phyloP scores from a whole-genome alignment of 257 asterid genomes.

The Linderniella brevidens region DNA sequence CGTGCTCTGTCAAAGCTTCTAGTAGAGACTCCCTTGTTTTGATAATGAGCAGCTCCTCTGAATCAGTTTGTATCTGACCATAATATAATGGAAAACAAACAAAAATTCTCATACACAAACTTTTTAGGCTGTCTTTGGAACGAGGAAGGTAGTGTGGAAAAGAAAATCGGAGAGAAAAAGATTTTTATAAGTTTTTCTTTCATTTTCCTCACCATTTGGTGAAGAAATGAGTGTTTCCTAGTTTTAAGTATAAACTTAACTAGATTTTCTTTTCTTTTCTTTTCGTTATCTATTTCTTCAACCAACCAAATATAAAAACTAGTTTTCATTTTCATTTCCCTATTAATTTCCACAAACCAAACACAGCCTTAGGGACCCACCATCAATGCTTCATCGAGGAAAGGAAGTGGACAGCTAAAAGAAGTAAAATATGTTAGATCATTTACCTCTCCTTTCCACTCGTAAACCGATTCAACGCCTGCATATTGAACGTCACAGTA shows the following conservation, averaged over 20 bases:
- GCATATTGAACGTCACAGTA: constrained; percentile 10
- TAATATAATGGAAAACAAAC: neutral
- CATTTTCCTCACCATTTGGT: no score
- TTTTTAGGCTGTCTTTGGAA: no score
- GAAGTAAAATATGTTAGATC: neutral
- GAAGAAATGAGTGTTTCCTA: no score
- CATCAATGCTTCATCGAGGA: neutral
- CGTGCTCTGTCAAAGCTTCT: constrained; percentile 70
- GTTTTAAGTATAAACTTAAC: no score
- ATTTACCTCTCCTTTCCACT: constrained; percentile 90
- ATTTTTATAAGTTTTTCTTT: no score
- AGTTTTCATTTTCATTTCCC: no score
- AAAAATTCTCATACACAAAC: neutral
- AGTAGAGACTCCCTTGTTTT: constrained; percentile 88
- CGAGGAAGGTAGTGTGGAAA: no score
- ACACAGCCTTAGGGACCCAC: neutral
- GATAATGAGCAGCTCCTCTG: constrained; percentile 87
- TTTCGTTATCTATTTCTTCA: no score
- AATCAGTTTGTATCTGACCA: constrained; percentile 68
- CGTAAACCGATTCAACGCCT: constrained; percentile 80
- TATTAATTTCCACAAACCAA: no score
- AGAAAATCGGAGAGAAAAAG: no score
- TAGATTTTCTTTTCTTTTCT: no score
- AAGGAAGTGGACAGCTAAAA: neutral
- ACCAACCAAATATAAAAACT: no score